Conservation (phyloP, 108 stramenopile species). For the Nitzschia putrida region DNA sequence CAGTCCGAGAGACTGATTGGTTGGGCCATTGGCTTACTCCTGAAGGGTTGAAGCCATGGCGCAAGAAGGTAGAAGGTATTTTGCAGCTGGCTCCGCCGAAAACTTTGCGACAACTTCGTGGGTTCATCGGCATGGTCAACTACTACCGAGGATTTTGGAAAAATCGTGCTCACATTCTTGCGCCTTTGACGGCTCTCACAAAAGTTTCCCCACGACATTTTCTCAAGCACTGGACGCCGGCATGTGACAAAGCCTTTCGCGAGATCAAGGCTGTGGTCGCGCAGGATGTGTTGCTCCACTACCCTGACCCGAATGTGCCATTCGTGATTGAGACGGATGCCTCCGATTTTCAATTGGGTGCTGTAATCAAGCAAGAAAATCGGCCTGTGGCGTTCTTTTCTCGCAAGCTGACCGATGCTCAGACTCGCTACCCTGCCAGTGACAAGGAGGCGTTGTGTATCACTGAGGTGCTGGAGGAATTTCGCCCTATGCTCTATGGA, state of each 20-base stretch:
- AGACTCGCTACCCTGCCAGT: constrained; percentile 40
- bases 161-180: constrained; percentile 30
- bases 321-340: constrained; percentile 46
- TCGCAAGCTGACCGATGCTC: constrained; percentile 35
- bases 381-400: constrained; percentile 30
- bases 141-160: constrained; percentile 50
- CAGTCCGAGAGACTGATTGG: constrained; percentile 32
- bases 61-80: constrained; percentile 47
- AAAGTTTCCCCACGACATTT: constrained; percentile 1
- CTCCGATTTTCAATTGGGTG: constrained; percentile 39
- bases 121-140: constrained; percentile 51
- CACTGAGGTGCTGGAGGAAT: constrained; percentile 45
- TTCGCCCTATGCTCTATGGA: constrained; percentile 42
- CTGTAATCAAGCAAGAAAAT: constrained; percentile 31
- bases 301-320: constrained; percentile 32
- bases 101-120: constrained; percentile 34
- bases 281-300: constrained; percentile 18
- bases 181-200: constrained; percentile 34
- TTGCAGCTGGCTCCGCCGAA: constrained; percentile 31
- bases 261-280: constrained; percentile 36
- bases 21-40: constrained; percentile 40
- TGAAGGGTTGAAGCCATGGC: constrained; percentile 31
- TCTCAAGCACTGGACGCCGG: constrained; percentile 34
- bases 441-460: constrained; percentile 49
- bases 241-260: constrained; percentile 37